Evolutionary conservation across 805 yeast species (phyloP).

Genomic region (Cyberlindnera petersonii): DNA sequence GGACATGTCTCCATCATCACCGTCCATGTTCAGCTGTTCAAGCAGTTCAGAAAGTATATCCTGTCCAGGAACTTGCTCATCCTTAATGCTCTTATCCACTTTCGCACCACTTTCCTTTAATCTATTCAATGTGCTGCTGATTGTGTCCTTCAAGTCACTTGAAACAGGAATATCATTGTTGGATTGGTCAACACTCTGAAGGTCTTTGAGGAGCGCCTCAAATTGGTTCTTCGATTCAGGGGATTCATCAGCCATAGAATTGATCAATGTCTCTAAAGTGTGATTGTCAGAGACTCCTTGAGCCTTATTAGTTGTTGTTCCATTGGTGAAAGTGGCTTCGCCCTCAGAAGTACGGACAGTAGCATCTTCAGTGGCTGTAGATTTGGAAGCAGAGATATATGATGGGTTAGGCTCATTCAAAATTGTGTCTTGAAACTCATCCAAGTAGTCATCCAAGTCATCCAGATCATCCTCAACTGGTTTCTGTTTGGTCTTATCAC

Average conservation of each 20-base stretch:
- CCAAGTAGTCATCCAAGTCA: constrained; percentile 79
- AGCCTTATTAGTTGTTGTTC: neutral
- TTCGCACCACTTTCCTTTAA: constrained; percentile 71
- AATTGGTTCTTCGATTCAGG: constrained; percentile 51
- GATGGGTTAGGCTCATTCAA: constrained; percentile 47
- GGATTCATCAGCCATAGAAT: constrained; percentile 39
- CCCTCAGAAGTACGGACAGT: too few relatives aligned
- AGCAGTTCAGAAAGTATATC: constrained; percentile 58
- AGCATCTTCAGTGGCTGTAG: too few relatives aligned
- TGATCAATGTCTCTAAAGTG: constrained; percentile 27
- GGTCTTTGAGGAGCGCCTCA: constrained; percentile 38
- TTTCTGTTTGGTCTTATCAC: too few relatives aligned
- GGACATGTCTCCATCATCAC: constrained; percentile 51
- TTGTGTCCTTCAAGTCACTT: constrained; percentile 59
- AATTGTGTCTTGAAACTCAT: constrained; percentile 75
- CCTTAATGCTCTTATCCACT: constrained; percentile 56
- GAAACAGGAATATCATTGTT: constrained; percentile 4
- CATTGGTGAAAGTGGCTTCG: too few relatives aligned
- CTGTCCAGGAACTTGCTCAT: constrained; percentile 48
- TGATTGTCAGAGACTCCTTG: constrained; percentile 10
- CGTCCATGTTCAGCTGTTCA: constrained; percentile 51
- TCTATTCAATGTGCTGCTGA: constrained; percentile 75
- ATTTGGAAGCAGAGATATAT: too few relatives aligned
- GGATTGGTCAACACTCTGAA: constrained; percentile 20
- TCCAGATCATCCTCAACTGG: constrained; percentile 48